These are phyloP conservation scores for Elymus sibiricus DNA, from an alignment of 176 grass and related monocot genomes.

Conservation along the genomic window DNA sequence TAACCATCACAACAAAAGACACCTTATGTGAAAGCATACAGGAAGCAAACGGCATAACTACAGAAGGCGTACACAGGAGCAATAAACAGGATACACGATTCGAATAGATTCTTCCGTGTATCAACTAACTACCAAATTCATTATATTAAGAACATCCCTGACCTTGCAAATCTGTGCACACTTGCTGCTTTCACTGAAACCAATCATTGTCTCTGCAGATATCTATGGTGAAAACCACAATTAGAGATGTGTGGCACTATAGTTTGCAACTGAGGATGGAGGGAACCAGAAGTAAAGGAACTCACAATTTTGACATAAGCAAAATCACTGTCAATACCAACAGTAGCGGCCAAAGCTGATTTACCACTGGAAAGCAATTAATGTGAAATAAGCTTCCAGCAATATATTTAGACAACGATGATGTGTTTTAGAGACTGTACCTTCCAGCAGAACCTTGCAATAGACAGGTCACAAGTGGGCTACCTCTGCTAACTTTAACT, in stretches of 20 bases:
- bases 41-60: not conserved
- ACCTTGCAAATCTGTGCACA: slow-evolving; percentile 94
- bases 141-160: slow-evolving; percentile 21
- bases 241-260: not conserved
- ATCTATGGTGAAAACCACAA: slow-evolving; percentile 46
- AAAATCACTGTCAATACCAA: slow-evolving; percentile 95
- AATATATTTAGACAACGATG: not conserved
- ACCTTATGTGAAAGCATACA: not conserved
- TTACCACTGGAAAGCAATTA: slow-evolving; percentile 55
- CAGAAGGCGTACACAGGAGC: not conserved
- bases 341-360: slow-evolving; percentile 65
- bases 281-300: slow-evolving; percentile 17
- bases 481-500: slow-evolving; percentile 90
- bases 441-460: slow-evolving; percentile 90
- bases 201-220: slow-evolving; percentile 96
- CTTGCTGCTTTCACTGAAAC: slow-evolving; percentile 89
- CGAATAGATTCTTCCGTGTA: slow-evolving; percentile 6
- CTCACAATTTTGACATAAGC: slow-evolving; percentile 97
- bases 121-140: slow-evolving; percentile 11
- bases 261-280: not conserved
- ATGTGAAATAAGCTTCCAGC: slow-evolving; percentile 17
- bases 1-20: slow-evolving; percentile 4
- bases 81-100: slow-evolving; percentile 7
- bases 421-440: slow-evolving; percentile 24
- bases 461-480: slow-evolving; percentile 94